These are phyloP conservation scores for Phlebiopsis flavidoalba DNA, from an alignment of 768 basidiomycete genomes.

Conservation along the genomic window DNA sequence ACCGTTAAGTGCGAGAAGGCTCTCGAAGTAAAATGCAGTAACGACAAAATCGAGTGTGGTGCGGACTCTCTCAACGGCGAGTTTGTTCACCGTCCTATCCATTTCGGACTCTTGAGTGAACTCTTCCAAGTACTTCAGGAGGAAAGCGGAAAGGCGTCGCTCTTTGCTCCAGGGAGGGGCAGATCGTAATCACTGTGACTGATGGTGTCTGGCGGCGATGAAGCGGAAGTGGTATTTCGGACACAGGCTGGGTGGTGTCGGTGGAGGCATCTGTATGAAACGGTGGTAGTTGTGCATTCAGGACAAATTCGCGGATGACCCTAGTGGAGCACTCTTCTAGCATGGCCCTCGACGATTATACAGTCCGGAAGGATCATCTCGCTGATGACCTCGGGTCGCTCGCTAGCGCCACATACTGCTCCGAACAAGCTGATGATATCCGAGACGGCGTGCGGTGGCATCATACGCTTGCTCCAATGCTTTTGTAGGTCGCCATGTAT, in stretches of 20 bases:
- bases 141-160: conserved; percentile 53
- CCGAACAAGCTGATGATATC: conserved; percentile 65
- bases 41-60: conserved; percentile 66
- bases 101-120: conserved; percentile 31
- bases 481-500: conserved; percentile 55
- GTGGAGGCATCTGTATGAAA: neutral
- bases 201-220: neutral
- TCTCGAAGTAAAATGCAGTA: conserved; percentile 64
- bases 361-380: conserved; percentile 66
- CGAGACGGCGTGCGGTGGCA: conserved; percentile 48
- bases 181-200: conserved; percentile 18
- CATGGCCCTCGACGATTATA: conserved; percentile 53
- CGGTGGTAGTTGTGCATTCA: conserved; percentile 57
- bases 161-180: conserved; percentile 53
- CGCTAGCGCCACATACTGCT: conserved; percentile 53
- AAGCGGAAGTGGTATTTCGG: too few relatives aligned
- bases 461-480: conserved; percentile 25
- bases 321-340: conserved; percentile 51
- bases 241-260: neutral
- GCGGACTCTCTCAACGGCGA: conserved; percentile 61
- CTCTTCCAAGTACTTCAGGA: conserved; percentile 58
- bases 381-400: conserved; percentile 39
- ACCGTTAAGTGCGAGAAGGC: conserved; percentile 60
- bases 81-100: conserved; percentile 24
- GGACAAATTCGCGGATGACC: conserved; percentile 65